These are phyloP conservation scores for Oryza glumipatula DNA, from an alignment of 176 grass and related monocot genomes.

Conservation along the genomic window DNA sequence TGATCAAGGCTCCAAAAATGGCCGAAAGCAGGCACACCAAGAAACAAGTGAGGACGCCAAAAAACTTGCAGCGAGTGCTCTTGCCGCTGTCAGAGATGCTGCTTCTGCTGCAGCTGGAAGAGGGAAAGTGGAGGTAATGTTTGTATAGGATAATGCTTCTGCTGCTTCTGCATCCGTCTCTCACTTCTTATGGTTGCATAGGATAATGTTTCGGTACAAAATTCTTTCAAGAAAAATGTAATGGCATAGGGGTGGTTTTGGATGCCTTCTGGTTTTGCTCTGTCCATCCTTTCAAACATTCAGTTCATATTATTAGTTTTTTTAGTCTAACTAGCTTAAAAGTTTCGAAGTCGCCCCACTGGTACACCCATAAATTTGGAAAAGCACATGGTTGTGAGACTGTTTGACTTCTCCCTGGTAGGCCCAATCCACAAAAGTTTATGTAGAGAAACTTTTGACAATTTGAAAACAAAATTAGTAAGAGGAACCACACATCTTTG, in stretches of 20 bases:
- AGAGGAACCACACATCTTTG: too few relatives aligned
- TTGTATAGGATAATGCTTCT: background rate
- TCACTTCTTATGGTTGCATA: background rate
- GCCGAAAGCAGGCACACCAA: conserved; percentile 45
- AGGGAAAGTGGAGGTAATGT: conserved; percentile 87
- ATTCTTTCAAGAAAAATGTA: background rate
- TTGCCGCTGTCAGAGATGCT: conserved; percentile 81
- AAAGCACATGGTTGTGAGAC: background rate
- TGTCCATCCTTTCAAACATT: background rate
- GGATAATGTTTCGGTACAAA: conserved; percentile 6
- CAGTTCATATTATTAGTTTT: conserved; percentile 1
- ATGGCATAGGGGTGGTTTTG: background rate
- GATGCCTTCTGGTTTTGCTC: background rate
- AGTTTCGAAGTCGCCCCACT: background rate
- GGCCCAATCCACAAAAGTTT: background rate
- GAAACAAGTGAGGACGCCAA: conserved; percentile 71
- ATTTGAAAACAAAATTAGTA: background rate
- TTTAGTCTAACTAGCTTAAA: background rate
- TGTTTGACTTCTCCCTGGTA: background rate
- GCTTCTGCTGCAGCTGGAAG: conserved; percentile 54
- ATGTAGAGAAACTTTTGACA: background rate
- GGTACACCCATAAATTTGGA: background rate
- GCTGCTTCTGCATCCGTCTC: too few relatives aligned
- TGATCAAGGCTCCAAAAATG: conserved; percentile 42
- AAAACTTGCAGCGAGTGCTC: conserved; percentile 78